phyloP scores from a whole-genome alignment of 768 basidiomycete species.

The Naganishia randhawae region DNA sequence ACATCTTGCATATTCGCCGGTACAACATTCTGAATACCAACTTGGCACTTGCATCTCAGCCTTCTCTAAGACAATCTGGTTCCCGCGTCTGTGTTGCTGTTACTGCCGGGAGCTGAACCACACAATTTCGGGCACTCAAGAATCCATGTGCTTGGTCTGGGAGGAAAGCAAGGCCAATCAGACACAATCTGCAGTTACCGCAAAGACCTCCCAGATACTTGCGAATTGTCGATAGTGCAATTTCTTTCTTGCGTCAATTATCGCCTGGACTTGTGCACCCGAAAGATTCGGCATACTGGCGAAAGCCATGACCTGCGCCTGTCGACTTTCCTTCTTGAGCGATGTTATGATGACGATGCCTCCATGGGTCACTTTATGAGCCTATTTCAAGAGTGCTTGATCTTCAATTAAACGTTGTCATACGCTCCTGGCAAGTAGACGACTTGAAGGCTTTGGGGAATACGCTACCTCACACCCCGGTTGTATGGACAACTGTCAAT shows the following conservation, averaged over 20 bases:
- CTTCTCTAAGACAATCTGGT: too few relatives aligned
- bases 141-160: not conserved
- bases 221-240: not conserved
- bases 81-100: too few relatives aligned
- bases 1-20: too few relatives aligned
- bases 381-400: conserved; percentile 41
- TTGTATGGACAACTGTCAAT: too few relatives aligned
- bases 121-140: not conserved
- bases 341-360: conserved; percentile 28
- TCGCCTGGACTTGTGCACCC: not conserved
- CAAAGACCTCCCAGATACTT: not conserved
- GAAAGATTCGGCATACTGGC: not conserved
- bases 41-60: not conserved
- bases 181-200: not conserved
- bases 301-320: conserved; percentile 1
- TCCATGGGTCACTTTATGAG: conserved; percentile 34
- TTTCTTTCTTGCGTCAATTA: not conserved
- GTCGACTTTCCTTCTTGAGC: conserved; percentile 13
- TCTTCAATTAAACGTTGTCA: conserved; percentile 34
- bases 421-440: conserved; percentile 31
- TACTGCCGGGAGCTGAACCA: too few relatives aligned
- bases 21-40: not conserved
- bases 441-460: too few relatives aligned
- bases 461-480: too few relatives aligned
- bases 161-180: too few relatives aligned